Base-by-base conservation (phyloP, 83 land plant genomes). In the Diphasiastrum complanatum region DNA sequence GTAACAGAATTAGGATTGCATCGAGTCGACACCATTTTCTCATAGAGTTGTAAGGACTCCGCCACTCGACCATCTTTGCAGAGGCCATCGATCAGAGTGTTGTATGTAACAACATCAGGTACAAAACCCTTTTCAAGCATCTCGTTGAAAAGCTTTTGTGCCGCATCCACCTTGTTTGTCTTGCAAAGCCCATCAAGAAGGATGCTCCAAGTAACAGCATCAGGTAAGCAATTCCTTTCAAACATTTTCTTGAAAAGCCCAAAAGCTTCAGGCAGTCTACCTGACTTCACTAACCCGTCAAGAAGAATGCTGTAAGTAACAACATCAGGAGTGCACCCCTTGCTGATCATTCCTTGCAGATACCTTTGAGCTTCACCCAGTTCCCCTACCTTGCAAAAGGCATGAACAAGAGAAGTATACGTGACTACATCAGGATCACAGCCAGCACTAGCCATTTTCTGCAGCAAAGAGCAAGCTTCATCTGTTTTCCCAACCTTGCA, bases 101-200 rank as follows among this genome's bases (percentile, higher is more conserved):
- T 67, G 55, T 62, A 79, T 0, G 76, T 71, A 26, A 63, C 0
- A 30, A 49, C 27, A 67, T 79, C 67, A 22, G 69, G 52, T 32
- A 63, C 41, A 27, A 70, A 35, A 3, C 79, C 75, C 29, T 14
- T 19, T 19, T 22, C 35, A 23, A 43, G 67, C 82, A 79, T 79
- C 34, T 75, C 68, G 63, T 71, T 65, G 54, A 63, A 60, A n/a
- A 79, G 28, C 32, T 43, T 25, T 31, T 63, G 67, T 57, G 75
- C 82, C 47, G 66, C 68, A 14, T 79, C 75, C 10, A 63, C 24
- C 1, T 75, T 5, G 2, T 78, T 75, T 69, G 67, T 64, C 33
- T 66, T 79, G 56, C 67, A 60, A 36, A 68, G 71, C 45, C 79
- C 82, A 75, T 67, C 47, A 48, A 79, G 71, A 67, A 79, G 63